These are phyloP conservation scores for Fusarium chlamydosporum DNA, from an alignment of 2,329 filamentous ascomycete genomes.

Conservation along the genomic window DNA sequence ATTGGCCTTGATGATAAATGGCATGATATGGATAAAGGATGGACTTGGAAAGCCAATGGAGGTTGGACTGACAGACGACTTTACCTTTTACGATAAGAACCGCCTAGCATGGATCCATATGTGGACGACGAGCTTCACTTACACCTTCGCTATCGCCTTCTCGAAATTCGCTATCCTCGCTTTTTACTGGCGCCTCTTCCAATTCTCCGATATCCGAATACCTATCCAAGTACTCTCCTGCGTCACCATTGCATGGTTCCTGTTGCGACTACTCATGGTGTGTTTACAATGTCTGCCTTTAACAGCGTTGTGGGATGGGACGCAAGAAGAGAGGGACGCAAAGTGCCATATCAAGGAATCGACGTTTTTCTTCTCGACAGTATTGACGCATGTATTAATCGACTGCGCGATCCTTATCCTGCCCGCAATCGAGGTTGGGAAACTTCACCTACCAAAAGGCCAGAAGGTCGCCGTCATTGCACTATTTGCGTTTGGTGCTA, in stretches of 20 bases:
- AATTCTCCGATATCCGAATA: conserved; percentile 48
- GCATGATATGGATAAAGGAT: conserved; percentile 38
- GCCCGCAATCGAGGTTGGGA: conserved; percentile 52
- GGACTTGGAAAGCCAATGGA: conserved; percentile 42
- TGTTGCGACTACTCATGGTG: conserved; percentile 51
- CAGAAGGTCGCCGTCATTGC: conserved; percentile 52
- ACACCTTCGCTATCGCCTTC: conserved; percentile 50
- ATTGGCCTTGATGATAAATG: conserved; percentile 38
- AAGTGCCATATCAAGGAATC: conserved; percentile 52
- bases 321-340: conserved; percentile 39
- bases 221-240: conserved; percentile 50
- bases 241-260: conserved; percentile 48
- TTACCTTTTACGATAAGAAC: conserved; percentile 30
- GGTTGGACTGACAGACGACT: conserved; percentile 30
- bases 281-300: conserved; percentile 55
- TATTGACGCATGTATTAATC: conserved; percentile 52
- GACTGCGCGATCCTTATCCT: conserved; percentile 54
- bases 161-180: conserved; percentile 51
- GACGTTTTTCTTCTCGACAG: conserved; percentile 54
- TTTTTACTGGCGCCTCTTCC: conserved; percentile 53
- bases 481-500: conserved; percentile 51
- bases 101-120: conserved; percentile 44
- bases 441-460: conserved; percentile 48
- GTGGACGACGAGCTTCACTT: conserved; percentile 50
- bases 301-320: conserved; percentile 53